Percentiles rank a stretch among this genome's conserved stretches.
Conservation (phyloP, 1,284 basidiomycete species). For the Ustilago curta region DNA sequence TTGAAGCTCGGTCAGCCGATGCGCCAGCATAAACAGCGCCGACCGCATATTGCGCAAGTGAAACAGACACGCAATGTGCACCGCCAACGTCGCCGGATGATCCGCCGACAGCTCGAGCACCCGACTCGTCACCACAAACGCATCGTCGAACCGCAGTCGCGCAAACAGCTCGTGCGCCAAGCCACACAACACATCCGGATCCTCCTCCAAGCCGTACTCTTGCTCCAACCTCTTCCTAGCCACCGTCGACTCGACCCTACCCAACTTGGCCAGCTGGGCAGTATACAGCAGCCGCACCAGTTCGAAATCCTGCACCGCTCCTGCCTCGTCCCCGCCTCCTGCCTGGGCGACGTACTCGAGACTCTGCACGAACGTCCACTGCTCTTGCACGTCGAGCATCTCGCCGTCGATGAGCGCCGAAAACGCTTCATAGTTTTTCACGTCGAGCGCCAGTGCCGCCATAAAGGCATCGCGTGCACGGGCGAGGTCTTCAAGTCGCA, state of each 20-base stretch:
- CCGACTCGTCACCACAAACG: slow-evolving; percentile 80
- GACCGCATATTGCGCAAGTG: slow-evolving; percentile 90
- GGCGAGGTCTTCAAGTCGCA: slow-evolving; percentile 88
- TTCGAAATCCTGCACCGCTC: slow-evolving; percentile 78
- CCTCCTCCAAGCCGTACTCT: slow-evolving; percentile 77
- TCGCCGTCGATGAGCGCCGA: slow-evolving; percentile 88
- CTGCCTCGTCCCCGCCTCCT: slow-evolving; percentile 71
- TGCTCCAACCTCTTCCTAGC: slow-evolving; percentile 77
- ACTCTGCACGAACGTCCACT: slow-evolving; percentile 93
- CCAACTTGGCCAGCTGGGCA: slow-evolving; percentile 83
- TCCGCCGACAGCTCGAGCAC: slow-evolving; percentile 58
- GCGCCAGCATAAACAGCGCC: slow-evolving; percentile 92
- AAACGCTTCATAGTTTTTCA: slow-evolving; percentile 97
- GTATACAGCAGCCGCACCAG: slow-evolving; percentile 93
- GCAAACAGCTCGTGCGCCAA: slow-evolving; percentile 91
- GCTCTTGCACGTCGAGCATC: slow-evolving; percentile 69
- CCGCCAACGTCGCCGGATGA: slow-evolving; percentile 75
- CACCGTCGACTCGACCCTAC: slow-evolving; percentile 26
- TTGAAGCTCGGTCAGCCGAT: slow-evolving; percentile 89
- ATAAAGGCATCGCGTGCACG: slow-evolving; percentile 93
- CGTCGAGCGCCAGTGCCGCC: slow-evolving; percentile 91
- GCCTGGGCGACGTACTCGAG: slow-evolving; percentile 83
- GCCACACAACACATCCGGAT: slow-evolving; percentile 90
- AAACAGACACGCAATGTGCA: slow-evolving; percentile 97
- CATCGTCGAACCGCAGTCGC: slow-evolving; percentile 91